A percentile compares a stretch with the other conserved stretches of the same genome.
phyloP scores from a whole-genome alignment of 345 rosid species.

The Rhodamnia argentea region DNA sequence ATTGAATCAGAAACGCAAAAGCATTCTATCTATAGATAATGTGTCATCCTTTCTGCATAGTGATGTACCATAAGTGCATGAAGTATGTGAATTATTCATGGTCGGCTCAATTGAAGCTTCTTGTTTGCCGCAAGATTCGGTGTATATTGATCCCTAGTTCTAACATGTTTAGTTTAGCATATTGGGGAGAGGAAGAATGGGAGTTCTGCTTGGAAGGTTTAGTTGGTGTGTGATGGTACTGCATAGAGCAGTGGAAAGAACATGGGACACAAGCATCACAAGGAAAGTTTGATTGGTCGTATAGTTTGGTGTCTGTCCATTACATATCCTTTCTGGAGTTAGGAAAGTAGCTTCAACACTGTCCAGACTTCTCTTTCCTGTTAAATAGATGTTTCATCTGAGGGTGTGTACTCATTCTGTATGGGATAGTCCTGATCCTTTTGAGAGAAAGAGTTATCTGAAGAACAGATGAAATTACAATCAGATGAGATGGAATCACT shows the following conservation, averaged over 20 bases:
- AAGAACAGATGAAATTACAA: not conserved
- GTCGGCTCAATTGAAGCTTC: not conserved
- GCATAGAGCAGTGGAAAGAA: not conserved
- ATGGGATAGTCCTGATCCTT: not conserved
- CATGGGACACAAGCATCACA: not conserved
- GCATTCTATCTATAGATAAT: slow-evolving; percentile 19
- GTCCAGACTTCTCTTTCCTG: not conserved
- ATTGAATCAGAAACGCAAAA: slow-evolving; percentile 40
- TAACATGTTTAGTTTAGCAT: not conserved
- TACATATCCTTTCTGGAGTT: not conserved
- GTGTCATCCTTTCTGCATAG: not conserved
- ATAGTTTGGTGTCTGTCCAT: not conserved
- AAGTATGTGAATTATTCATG: not conserved
- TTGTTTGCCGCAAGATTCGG: not conserved
- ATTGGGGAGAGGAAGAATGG: not conserved
- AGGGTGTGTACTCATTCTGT: not conserved
- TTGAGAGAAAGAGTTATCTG: not conserved
- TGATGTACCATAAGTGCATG: not conserved
- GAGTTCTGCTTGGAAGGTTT: not conserved
- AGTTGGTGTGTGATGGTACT: not conserved
- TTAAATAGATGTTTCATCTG: not conserved
- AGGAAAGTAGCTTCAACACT: not conserved
- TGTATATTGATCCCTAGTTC: not conserved
- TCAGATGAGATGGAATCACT: not conserved
- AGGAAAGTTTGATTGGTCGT: not conserved